A percentile compares a stretch with the other conserved stretches of the same genome.
These are phyloP conservation scores for Nicotiana sylvestris DNA, from an alignment of 257 asterid species.

Conservation along the genomic window DNA sequence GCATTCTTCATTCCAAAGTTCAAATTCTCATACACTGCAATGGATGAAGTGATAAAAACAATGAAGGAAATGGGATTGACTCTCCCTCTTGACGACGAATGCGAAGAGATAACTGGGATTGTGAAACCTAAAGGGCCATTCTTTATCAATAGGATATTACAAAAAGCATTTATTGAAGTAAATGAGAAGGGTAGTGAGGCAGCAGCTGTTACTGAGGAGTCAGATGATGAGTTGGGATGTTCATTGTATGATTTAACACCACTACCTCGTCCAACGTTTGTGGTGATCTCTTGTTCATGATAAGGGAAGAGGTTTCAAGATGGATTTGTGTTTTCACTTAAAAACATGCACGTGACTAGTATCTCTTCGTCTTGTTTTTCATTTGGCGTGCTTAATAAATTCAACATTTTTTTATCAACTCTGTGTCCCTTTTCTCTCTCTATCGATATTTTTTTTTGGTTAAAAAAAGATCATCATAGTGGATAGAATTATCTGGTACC, in stretches of 20 bases:
- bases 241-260: neutral
- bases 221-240: neutral
- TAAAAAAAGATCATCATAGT: no score
- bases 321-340: neutral
- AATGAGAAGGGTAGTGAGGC: slow-evolving; percentile 42
- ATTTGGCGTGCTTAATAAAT: no score
- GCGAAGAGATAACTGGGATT: neutral
- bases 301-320: slow-evolving; percentile 27
- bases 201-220: slow-evolving; percentile 26
- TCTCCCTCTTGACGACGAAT: neutral
- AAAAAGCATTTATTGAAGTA: slow-evolving; percentile 33
- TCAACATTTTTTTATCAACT: no score
- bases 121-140: neutral
- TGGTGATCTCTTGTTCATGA: slow-evolving; percentile 34
- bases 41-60: neutral
- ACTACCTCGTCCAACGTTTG: slow-evolving; percentile 9
- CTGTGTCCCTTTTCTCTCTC: no score
- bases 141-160: slow-evolving; percentile 28
- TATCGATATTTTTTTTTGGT: no score
- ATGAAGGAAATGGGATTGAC: neutral
- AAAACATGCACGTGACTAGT: no score
- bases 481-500: no score
- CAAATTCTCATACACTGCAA: slow-evolving; percentile 6
- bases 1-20: slow-evolving; percentile 19
- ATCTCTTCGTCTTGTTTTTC: no score